These are phyloP conservation scores for Ustilago curta DNA, from an alignment of 1,284 basidiomycete species.

Conservation along the genomic window DNA sequence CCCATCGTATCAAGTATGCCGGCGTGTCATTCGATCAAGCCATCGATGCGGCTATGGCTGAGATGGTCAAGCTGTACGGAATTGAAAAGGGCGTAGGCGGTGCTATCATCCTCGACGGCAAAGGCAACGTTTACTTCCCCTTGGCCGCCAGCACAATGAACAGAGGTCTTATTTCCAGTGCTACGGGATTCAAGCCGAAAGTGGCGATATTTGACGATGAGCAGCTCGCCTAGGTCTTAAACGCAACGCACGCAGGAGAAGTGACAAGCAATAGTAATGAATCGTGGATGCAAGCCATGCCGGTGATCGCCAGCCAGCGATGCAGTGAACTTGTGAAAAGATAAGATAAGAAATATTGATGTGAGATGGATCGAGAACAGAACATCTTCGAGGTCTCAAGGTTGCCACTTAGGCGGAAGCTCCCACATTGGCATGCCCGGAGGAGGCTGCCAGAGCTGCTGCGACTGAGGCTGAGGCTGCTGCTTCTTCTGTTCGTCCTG, in stretches of 20 bases:
- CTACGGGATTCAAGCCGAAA: conserved; percentile 76
- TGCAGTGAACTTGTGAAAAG: too few species aligned
- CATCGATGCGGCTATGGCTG: conserved; percentile 74
- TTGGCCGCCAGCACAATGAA: conserved; percentile 84
- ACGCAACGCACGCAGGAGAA: too few species aligned
- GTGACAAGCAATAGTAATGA: too few species aligned
- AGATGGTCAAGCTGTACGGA: conserved; percentile 75
- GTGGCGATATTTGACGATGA: conserved; percentile 84
- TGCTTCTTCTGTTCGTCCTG: conserved; percentile 6
- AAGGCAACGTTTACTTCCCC: conserved; percentile 72
- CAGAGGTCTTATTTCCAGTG: conserved; percentile 76
- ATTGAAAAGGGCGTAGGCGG: conserved; percentile 78
- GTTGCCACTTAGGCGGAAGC: too few species aligned
- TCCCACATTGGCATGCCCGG: too few species aligned
- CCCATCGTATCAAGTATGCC: conserved; percentile 76
- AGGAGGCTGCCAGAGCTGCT: too few species aligned
- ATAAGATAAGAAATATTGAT: too few species aligned
- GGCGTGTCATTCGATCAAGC: conserved; percentile 71
- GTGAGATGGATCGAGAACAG: too few species aligned
- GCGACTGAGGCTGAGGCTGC: not conserved
- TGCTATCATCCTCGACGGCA: conserved; percentile 76
- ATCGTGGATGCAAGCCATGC: too few species aligned
- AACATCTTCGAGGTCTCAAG: too few species aligned
- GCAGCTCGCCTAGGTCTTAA: conserved; percentile 40
- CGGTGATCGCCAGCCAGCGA: too few species aligned